Evolutionary conservation across 495 filamentous ascomycete genomes (phyloP).

Genomic region (Trichoderma virens): DNA sequence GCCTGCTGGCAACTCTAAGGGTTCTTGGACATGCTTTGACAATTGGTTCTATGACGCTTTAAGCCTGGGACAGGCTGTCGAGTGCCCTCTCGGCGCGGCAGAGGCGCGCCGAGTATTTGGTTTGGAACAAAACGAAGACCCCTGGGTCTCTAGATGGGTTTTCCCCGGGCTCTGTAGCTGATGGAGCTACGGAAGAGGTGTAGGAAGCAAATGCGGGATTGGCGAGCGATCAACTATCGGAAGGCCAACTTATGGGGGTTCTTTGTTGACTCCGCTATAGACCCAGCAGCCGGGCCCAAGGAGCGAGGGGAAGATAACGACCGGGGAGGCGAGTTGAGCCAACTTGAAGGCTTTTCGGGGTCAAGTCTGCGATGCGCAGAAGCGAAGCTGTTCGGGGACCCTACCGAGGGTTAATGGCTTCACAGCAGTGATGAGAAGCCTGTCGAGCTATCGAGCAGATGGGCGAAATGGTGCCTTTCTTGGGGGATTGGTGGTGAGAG

Average conservation of each 20-base stretch:
- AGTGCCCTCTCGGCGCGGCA: conserved; percentile 10
- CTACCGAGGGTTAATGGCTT: neutral
- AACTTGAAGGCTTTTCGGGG: conserved; percentile 59
- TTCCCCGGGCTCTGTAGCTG: neutral
- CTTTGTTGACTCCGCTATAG: conserved; percentile 92
- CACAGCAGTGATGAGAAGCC: no score
- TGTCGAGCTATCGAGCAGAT: neutral
- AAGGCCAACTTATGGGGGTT: conserved; percentile 87
- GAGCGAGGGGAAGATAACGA: conserved; percentile 85
- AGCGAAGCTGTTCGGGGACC: neutral
- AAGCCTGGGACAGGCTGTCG: neutral
- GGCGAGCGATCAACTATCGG: neutral
- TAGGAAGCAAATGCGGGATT: neutral
- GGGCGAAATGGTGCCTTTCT: neutral
- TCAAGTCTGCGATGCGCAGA: conserved; percentile 6
- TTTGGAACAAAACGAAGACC: conserved; percentile 9
- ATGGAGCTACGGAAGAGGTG: neutral
- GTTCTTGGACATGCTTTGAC: conserved; percentile 11
- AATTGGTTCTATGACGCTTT: neutral
- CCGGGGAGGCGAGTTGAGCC: conserved; percentile 79
- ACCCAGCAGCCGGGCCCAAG: conserved; percentile 85
- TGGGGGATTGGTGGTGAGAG: neutral
- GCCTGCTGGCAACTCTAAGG: conserved; percentile 8
- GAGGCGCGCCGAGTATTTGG: conserved; percentile 10
- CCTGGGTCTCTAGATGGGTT: neutral